Base-by-base conservation (phyloP, 2,329 filamentous ascomycete species). In the Aspergillus sp. region DNA sequence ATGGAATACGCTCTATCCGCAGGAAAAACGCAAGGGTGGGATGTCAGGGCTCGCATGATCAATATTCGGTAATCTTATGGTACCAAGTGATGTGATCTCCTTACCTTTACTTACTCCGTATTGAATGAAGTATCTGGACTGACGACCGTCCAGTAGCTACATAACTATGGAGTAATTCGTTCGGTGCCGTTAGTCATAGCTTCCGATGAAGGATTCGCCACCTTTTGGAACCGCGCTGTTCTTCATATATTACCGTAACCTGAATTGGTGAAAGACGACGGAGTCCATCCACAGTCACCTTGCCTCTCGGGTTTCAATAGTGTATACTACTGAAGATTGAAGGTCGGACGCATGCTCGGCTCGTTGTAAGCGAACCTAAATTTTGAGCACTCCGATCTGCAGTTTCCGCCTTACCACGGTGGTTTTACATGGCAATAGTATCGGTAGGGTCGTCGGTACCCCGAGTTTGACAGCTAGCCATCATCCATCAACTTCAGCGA, bases 1-100 rank as follows among this genome's bases (percentile, higher is more conserved):
- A 42, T 42, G 14, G 14, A 14, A 42, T 47, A 47, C 60, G 63
- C 56, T 59, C 51, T 55, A 54, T 56, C 52, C 54, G 47, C 54
- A 51, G 10, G 45, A 50, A 32, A 51, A 31, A 49, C 24, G 32
- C 36, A 49, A 42, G 18, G 53, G 45, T 55, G 36, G 14, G 4
- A 42, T 42, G 36, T n/a, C 36, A 42, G 36, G 36, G 16, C 16
- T 42, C 36, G 36, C 36, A 42, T 42, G 36, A 42, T n/a, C 36
- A 42, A 42, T 42, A 42, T 5, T 6, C 4, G 14, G 36, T 16
- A 16, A 42, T 42, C 5, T 6, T 42, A 16, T 42, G 36, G 26
- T n/a, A 42, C 14, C 5, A 42, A n/a, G 4, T 42, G 36, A 42
- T 42, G 16, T 42, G 36, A 12, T 42, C 16, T 42, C 36, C 36